Evolutionary conservation across 78 protist genomes (phyloP).

Genomic region (Emiliania huxleyi): DNA sequence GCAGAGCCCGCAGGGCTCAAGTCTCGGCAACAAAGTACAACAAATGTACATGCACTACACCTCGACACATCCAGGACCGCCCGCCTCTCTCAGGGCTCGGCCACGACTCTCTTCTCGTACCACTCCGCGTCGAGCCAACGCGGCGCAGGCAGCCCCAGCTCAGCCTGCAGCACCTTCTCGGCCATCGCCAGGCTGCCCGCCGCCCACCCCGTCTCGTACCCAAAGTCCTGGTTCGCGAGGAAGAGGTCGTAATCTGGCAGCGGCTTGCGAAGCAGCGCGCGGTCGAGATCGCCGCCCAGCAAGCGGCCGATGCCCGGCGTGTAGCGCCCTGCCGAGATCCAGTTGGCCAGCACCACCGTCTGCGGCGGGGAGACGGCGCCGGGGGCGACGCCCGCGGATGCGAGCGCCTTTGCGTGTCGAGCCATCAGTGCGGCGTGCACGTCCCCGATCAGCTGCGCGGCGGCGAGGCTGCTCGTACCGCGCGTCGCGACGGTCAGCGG

Average conservation of each 20-base stretch:
- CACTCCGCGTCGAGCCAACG: too few relatives aligned
- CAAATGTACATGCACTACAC: too few relatives aligned
- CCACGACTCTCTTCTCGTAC: too few relatives aligned
- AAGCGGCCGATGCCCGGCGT: not conserved
- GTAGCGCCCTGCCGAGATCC: not conserved
- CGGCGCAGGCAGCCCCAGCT: too few relatives aligned
- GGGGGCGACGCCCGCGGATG: not conserved
- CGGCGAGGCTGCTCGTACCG: not conserved
- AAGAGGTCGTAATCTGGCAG: not conserved
- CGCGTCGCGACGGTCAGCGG: not conserved
- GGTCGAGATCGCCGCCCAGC: too few relatives aligned
- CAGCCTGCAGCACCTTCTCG: slow-evolving; percentile 8
- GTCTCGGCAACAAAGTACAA: too few relatives aligned
- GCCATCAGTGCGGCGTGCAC: not conserved
- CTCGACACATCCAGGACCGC: too few relatives aligned
- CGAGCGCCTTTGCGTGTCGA: not conserved
- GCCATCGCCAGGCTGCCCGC: not conserved
- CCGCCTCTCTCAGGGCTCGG: too few relatives aligned
- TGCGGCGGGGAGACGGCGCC: not conserved
- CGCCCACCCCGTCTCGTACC: not conserved
- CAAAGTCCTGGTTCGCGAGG: not conserved
- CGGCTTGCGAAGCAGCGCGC: not conserved
- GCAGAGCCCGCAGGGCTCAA: too few relatives aligned
- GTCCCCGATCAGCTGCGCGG: not conserved
- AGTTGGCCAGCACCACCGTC: not conserved